Evolutionary conservation across 2,329 filamentous ascomycete genomes (phyloP).

Genomic region (Escovopsis sp.): DNA sequence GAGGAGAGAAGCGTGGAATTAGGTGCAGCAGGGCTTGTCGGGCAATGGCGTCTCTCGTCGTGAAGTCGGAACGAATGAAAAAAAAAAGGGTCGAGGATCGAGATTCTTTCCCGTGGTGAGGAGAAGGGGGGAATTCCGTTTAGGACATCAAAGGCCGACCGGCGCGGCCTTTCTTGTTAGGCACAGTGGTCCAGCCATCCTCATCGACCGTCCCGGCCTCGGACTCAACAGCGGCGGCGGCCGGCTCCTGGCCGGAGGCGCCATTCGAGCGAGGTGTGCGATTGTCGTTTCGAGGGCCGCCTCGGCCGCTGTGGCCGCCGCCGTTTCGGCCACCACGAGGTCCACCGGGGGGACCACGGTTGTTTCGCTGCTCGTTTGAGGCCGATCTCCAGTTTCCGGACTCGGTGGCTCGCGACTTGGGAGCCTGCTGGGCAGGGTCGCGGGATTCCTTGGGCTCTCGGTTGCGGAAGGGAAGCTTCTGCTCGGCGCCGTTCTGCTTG

Average conservation of each 20-base stretch:
- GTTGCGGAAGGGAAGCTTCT: slow-evolving; percentile 29
- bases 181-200: slow-evolving; percentile 50
- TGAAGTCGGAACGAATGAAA: slow-evolving; percentile 15
- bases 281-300: slow-evolving; percentile 28
- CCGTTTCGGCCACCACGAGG: slow-evolving; percentile 29
- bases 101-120: slow-evolving; percentile 13
- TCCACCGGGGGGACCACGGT: slow-evolving; percentile 30
- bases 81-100: slow-evolving; percentile 20
- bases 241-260: slow-evolving; percentile 21
- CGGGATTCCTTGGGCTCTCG: slow-evolving; percentile 26
- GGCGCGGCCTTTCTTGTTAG: slow-evolving; percentile 22
- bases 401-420: slow-evolving; percentile 42
- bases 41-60: slow-evolving; percentile 21
- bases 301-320: slow-evolving; percentile 19
- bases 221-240: slow-evolving; percentile 15
- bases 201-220: slow-evolving; percentile 31
- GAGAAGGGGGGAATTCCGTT: slow-evolving; percentile 5
- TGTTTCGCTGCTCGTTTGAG: slow-evolving; percentile 31
- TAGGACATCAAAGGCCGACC: slow-evolving; percentile 17
- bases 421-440: slow-evolving; percentile 19
- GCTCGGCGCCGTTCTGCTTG: slow-evolving; percentile 26
- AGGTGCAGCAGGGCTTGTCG: slow-evolving; percentile 12
- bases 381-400: slow-evolving; percentile 46
- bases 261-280: slow-evolving; percentile 37
- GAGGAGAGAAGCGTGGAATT: slow-evolving; percentile 2